A percentile compares a stretch with the other conserved stretches of the same genome.
phyloP scores from a whole-genome alignment of 73 alveolate genomes.

The Paramecium caudatum region DNA sequence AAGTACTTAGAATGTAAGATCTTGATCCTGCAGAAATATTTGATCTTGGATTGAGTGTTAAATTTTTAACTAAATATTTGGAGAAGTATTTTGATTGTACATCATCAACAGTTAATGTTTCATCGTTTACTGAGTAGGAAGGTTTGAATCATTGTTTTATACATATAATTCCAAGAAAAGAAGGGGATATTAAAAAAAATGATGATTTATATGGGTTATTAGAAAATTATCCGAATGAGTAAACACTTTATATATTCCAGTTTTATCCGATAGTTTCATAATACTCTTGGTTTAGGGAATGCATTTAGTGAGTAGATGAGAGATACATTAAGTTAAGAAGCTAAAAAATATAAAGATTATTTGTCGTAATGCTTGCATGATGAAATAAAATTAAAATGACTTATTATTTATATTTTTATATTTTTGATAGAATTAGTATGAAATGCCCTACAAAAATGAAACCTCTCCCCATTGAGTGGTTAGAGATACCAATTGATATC shows the following conservation, averaged over 20 bases:
- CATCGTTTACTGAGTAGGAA: conserved; percentile 21
- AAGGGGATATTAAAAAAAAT: conserved; percentile 48
- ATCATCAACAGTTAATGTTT: conserved; percentile 51
- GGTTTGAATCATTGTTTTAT: conserved; percentile 61
- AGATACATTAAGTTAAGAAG: conserved; percentile 58
- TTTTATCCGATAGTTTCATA: conserved; percentile 59
- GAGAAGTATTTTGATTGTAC: conserved; percentile 69
- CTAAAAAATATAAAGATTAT: conserved; percentile 54
- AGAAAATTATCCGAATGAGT: conserved; percentile 36
- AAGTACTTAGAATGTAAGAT: conserved; percentile 28
- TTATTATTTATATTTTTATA: too few relatives aligned
- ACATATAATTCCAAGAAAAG: conserved; percentile 53
- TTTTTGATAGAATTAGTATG: too few relatives aligned
- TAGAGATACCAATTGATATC: too few relatives aligned
- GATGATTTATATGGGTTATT: conserved; percentile 54
- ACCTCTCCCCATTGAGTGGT: too few relatives aligned
- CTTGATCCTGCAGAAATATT: conserved; percentile 64
- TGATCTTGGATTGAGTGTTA: conserved; percentile 40
- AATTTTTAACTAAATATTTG: conserved; percentile 42
- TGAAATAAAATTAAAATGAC: conserved; percentile 41
- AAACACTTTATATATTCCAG: background rate
- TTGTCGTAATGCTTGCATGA: background rate
- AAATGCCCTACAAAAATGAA: too few relatives aligned
- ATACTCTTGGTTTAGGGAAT: conserved; percentile 64
- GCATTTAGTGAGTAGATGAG: conserved; percentile 65